Evolutionary conservation across 108 stramenopile species (phyloP), one percentile per base, ranked within the genome.

Genomic region (Epipyxis sp.): DNA sequence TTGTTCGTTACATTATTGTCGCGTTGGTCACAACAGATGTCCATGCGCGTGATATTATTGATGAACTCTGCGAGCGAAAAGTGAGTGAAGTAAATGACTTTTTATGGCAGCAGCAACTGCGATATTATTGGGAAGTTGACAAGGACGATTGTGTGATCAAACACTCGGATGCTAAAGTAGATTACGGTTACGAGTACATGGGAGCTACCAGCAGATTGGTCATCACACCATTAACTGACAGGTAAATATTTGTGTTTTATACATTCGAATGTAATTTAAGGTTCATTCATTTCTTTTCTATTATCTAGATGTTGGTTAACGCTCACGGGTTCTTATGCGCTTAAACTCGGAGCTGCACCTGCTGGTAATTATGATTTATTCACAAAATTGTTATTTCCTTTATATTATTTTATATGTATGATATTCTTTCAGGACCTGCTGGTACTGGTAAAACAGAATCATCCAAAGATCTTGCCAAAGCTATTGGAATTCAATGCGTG

Each of bases 31-130:
- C 89, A 13, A 89, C 88, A 0, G 89, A 90, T 69, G 88, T 90
- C n/a, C 89, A 90, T 76, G 89, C 89, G 27, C 83, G 89, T 29
- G 89, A 90, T 61, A 90, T 90, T 81, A 85, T 90, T 62, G 89
- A 89, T 20, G 83, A 82, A 41, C 81, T 90, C 1, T 42, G 77
- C 25, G 86, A 87, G 10, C 85, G 81, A 59, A 44, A 82, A 68
- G 86, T 84, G 6, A 1, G 29, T 30, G 50, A 54, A 30, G 58
- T 46, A 20, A 54, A 78, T 42, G 86, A 88, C 72, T 90, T 90
- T 81, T 83, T 84, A 29, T 90, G 90, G 90, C 86, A 88, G 80
- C 87, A 88, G 81, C 90, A 90, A 85, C 85, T 90, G 43, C 87
- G 90, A 16, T 90, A 89, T 79, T 86, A 90, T 78, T 87, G 86